Base-by-base conservation (phyloP, 257 asterid species). In the Galeopsis tetrahit region DNA sequence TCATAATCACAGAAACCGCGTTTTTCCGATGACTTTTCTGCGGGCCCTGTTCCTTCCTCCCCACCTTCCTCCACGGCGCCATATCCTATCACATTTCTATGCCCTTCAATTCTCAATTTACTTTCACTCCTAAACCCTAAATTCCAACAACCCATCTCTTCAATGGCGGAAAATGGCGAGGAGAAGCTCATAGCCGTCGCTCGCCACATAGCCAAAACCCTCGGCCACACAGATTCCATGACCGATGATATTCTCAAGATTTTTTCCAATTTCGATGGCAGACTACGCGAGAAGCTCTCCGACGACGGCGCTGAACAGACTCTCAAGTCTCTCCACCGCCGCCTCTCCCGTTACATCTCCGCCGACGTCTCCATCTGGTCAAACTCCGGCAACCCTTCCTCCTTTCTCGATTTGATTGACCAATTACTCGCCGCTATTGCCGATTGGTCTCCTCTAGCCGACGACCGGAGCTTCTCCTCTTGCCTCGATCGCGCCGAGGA, bases 151-250 rank as follows among this genome's bases (percentile, higher is more conserved):
- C 13, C 40, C 17, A 2, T 4, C 7, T 71, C 77, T 64, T 56
- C 32, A 32, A 89, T 89, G 97, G 91, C 90, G 42, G 96, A 89
- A 17, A 89, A 84, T 75, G 97, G 95, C 0, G 97, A 90, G 60
- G 91, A 90, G 68, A 90, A 90, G 89, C 80, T 90, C 15, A 80
- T 90, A 5, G 92, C 89, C 2, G 88, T 89, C 1, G 97, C 97
- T 4, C 94, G 97, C 36, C 95, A 91, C 79, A 91, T 91, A 68
- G 97, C 97, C 2, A 89, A 86, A 63, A 85, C 95, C 2, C 91
- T 91, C 5, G 96, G 96, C 74, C 90, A 86, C 73, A 86, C 89
- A 4, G 90, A 89, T 58, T 84, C 86, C 58, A 89, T 85, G 90
- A 83, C 97, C 34, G 97, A 89, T 65, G 96, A 91, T 71, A 91